phyloP scores from a whole-genome alignment of 2,329 filamentous ascomycete species.

The Ramularia endophylla region DNA sequence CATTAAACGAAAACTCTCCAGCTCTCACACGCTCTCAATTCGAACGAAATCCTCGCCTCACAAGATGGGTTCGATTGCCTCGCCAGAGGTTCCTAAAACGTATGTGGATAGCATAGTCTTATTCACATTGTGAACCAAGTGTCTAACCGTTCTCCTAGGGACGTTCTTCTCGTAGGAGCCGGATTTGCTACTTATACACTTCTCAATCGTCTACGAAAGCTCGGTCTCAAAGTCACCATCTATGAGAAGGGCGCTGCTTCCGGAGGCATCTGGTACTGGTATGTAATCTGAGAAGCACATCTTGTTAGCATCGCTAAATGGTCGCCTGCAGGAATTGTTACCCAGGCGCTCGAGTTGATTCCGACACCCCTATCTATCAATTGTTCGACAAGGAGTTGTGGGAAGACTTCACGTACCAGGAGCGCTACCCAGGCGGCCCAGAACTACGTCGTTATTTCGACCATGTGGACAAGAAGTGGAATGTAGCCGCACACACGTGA shows the following conservation, averaged over 20 bases:
- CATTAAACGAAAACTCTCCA: conserved; percentile 14
- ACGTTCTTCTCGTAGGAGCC: conserved; percentile 16
- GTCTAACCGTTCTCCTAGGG: not conserved
- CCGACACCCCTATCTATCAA: conserved; percentile 30
- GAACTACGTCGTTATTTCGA: conserved; percentile 56
- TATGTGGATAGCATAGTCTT: conserved; percentile 2
- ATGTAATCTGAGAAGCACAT: conserved; percentile 18
- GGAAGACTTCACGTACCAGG: conserved; percentile 50
- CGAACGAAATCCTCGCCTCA: conserved; percentile 13
- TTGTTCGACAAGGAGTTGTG: conserved; percentile 25
- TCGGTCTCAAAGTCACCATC: conserved; percentile 29
- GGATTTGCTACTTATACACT: conserved; percentile 18
- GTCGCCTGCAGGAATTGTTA: conserved; percentile 23
- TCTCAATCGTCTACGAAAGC: conserved; percentile 29
- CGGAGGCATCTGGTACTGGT: conserved; percentile 32
- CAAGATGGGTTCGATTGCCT: conserved; percentile 24
- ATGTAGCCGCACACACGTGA: conserved; percentile 49
- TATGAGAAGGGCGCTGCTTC: conserved; percentile 32
- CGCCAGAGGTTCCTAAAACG: conserved; percentile 20
- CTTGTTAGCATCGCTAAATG: not conserved
- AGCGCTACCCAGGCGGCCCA: conserved; percentile 26
- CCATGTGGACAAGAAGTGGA: conserved; percentile 51
- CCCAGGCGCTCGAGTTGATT: conserved; percentile 41
- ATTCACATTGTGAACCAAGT: not conserved
- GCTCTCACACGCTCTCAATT: conserved; percentile 7